These are phyloP conservation scores for Kwoniella sp. DNA, from an alignment of 768 basidiomycete genomes.

Conservation along the genomic window DNA sequence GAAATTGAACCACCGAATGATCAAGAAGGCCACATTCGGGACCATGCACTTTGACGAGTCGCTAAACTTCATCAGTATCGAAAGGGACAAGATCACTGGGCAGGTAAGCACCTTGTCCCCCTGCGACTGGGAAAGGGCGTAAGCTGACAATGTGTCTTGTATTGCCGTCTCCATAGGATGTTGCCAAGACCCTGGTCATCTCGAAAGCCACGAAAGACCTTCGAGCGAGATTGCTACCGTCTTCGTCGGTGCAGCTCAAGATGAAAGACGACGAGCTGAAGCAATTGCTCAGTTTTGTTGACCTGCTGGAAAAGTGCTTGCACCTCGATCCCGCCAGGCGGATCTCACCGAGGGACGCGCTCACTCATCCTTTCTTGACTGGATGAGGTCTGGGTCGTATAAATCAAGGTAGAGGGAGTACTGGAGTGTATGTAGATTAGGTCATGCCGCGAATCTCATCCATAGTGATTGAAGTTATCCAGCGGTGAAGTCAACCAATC, in stretches of 20 bases:
- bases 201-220: conserved; percentile 82
- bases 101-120: conserved; percentile 63
- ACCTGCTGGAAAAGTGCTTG: conserved; percentile 88
- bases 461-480: no score
- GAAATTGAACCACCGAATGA: conserved; percentile 86
- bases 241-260: conserved; percentile 66
- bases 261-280: conserved; percentile 87
- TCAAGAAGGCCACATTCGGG: conserved; percentile 91
- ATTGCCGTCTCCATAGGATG: conserved; percentile 67
- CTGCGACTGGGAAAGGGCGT: conserved; percentile 1
- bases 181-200: conserved; percentile 76
- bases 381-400: no score
- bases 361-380: conserved; percentile 82
- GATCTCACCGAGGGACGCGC: conserved; percentile 85
- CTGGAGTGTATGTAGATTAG: no score
- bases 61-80: conserved; percentile 77
- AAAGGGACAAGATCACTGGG: conserved; percentile 80
- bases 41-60: conserved; percentile 92
- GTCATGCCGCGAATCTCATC: no score
- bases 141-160: background rate
- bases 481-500: no score
- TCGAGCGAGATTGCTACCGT: conserved; percentile 77
- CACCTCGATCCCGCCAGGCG: conserved; percentile 81
- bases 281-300: conserved; percentile 75
- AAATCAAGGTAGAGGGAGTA: no score